Evolutionary conservation across 208 protist genomes (phyloP).

Genomic region (Leishmania mexicana): DNA sequence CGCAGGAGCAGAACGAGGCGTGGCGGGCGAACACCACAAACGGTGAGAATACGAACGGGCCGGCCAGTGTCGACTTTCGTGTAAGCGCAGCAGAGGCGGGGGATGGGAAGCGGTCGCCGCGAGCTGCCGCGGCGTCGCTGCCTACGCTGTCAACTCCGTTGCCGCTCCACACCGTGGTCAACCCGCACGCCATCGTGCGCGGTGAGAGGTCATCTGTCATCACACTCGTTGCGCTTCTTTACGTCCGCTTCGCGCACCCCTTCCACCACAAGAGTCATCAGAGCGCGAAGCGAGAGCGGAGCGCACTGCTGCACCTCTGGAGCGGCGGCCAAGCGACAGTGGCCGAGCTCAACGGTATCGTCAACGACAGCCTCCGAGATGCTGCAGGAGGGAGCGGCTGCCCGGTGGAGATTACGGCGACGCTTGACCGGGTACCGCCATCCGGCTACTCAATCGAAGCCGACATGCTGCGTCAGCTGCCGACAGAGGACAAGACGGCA

Average conservation of each 20-base stretch:
- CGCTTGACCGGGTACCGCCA: not conserved
- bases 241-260: slow-evolving; percentile 85
- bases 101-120: slow-evolving; percentile 3
- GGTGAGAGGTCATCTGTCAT: slow-evolving; percentile 66
- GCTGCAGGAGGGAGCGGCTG: not conserved
- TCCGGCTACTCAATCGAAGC: slow-evolving; percentile 32
- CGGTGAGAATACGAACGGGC: not conserved
- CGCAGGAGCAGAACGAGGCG: slow-evolving; percentile 30
- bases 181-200: slow-evolving; percentile 70
- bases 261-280: slow-evolving; percentile 89
- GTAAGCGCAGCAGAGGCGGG: not conserved
- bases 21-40: slow-evolving; percentile 14
- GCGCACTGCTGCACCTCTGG: slow-evolving; percentile 72
- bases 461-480: slow-evolving; percentile 61
- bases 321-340: slow-evolving; percentile 44
- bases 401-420: not conserved
- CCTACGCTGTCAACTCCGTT: slow-evolving; percentile 44
- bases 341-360: slow-evolving; percentile 13
- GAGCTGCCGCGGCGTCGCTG: not conserved
- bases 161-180: slow-evolving; percentile 74
- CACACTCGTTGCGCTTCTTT: slow-evolving; percentile 85
- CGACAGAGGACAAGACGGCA: slow-evolving; percentile 83
- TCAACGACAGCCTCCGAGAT: not conserved
- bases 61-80: not conserved
- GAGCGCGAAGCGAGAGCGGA: slow-evolving; percentile 64